Conservation (phyloP, 1,284 basidiomycete genomes). For the Sporisorium iseilematis-ciliati region DNA sequence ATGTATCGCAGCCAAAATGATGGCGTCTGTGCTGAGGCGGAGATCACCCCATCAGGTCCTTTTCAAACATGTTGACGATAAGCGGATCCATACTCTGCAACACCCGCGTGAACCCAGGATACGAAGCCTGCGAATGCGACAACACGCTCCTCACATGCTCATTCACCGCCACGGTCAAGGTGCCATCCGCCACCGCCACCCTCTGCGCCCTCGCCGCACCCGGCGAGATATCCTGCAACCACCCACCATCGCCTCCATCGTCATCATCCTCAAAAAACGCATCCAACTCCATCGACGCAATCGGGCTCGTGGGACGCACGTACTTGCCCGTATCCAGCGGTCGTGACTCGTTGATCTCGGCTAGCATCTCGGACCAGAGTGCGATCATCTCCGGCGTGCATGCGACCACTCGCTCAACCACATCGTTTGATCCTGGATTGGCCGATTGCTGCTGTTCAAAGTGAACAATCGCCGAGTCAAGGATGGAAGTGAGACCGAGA, state of each 20-base stretch:
- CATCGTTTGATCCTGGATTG: background rate
- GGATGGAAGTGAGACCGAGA: conserved; percentile 57
- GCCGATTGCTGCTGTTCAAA: conserved; percentile 18
- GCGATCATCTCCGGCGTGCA: conserved; percentile 55
- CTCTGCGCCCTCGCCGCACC: conserved; percentile 53
- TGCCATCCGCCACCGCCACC: conserved; percentile 53
- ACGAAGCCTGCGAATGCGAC: conserved; percentile 41
- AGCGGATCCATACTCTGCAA: conserved; percentile 59
- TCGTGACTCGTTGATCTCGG: conserved; percentile 54
- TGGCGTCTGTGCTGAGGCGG: no score
- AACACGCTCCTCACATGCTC: conserved; percentile 49
- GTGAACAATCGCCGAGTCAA: conserved; percentile 28
- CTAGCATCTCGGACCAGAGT: conserved; percentile 64
- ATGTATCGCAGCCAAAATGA: background rate
- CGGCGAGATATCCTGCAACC: conserved; percentile 62
- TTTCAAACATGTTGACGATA: conserved; percentile 62
- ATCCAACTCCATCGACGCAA: conserved; percentile 49
- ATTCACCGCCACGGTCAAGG: conserved; percentile 41
- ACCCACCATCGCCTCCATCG: conserved; percentile 38
- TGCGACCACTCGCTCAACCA: conserved; percentile 23
- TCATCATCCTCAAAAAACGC: conserved; percentile 44
- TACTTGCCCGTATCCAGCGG: conserved; percentile 35
- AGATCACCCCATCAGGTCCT: conserved; percentile 45
- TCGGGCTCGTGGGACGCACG: conserved; percentile 42
- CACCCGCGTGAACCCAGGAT: conserved; percentile 35